Conservation (phyloP, 177 flowering plant genomes). For the Vitis hybrid region DNA sequence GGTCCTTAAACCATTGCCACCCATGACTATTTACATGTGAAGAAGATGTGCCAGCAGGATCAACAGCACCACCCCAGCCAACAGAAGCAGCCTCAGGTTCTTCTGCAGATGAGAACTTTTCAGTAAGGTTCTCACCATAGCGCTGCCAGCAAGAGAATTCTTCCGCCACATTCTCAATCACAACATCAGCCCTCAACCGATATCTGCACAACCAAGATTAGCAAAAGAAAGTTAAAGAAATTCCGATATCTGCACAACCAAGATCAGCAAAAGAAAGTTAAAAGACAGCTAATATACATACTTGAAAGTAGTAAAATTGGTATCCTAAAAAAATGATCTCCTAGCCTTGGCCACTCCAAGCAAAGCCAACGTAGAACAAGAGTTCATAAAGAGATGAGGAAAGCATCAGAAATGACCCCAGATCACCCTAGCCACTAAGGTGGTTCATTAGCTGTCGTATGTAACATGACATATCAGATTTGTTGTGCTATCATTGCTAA, state of each 20-base stretch:
- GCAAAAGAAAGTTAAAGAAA: not conserved
- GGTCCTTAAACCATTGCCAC: slow-evolving; percentile 91
- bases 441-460: too few species aligned
- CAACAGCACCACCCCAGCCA: slow-evolving; percentile 72
- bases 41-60: slow-evolving; percentile 56
- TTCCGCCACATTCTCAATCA: slow-evolving; percentile 66
- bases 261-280: not conserved
- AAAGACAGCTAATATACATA: slow-evolving; percentile 1
- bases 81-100: slow-evolving; percentile 73
- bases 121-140: slow-evolving; percentile 54
- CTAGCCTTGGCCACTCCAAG: too few species aligned
- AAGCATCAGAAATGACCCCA: too few species aligned
- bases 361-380: too few species aligned
- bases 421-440: too few species aligned
- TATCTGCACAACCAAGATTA: slow-evolving; percentile 48
- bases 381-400: too few species aligned
- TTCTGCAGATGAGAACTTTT: slow-evolving; percentile 39
- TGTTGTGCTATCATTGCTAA: too few species aligned
- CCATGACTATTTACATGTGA: slow-evolving; percentile 56
- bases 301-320: not conserved
- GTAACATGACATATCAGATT: too few species aligned
- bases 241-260: slow-evolving; percentile 53
- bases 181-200: slow-evolving; percentile 86
- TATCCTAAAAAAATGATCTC: too few species aligned
- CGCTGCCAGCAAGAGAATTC: slow-evolving; percentile 94